Evolutionary conservation across 1,284 basidiomycete species (phyloP).

Genomic region (Ustilago loliicola): DNA sequence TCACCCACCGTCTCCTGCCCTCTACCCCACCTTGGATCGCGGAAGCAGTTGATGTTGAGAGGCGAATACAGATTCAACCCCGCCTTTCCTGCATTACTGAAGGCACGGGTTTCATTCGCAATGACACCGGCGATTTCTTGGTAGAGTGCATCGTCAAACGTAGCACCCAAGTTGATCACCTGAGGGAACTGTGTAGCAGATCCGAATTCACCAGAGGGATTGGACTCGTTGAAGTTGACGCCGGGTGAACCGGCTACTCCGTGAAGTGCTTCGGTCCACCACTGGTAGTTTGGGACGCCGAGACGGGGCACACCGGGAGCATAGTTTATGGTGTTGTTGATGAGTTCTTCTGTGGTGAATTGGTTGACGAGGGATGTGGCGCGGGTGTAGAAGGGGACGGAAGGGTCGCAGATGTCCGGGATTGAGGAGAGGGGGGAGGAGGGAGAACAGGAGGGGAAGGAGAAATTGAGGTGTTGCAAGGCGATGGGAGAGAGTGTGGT

Average conservation of each 20-base stretch:
- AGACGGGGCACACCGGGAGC: conserved; percentile 25
- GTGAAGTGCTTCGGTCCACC: conserved; percentile 40
- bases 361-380: conserved; percentile 22
- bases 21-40: conserved; percentile 34
- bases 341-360: conserved; percentile 27
- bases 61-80: conserved; percentile 32
- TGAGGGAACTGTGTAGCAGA: conserved; percentile 34
- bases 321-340: conserved; percentile 42
- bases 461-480: conserved; percentile 24
- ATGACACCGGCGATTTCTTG: conserved; percentile 17
- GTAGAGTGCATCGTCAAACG: conserved; percentile 36
- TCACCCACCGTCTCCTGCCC: conserved; percentile 37
- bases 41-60: conserved; percentile 37
- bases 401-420: conserved; percentile 26
- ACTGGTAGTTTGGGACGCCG: conserved; percentile 33
- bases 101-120: conserved; percentile 33
- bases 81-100: conserved; percentile 27
- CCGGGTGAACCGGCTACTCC: conserved; percentile 26
- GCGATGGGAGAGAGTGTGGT: conserved; percentile 37
- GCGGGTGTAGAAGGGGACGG: conserved; percentile 24
- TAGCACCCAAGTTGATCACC: conserved; percentile 38
- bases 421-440: conserved; percentile 12
- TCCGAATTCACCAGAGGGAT: conserved; percentile 7
- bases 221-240: conserved; percentile 20
- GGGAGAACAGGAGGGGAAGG: conserved; percentile 26